A percentile compares a stretch with the other conserved stretches of the same genome.
Evolutionary conservation across 768 basidiomycete species (phyloP).

Genomic region (Phlebiopsis flavidoalba): DNA sequence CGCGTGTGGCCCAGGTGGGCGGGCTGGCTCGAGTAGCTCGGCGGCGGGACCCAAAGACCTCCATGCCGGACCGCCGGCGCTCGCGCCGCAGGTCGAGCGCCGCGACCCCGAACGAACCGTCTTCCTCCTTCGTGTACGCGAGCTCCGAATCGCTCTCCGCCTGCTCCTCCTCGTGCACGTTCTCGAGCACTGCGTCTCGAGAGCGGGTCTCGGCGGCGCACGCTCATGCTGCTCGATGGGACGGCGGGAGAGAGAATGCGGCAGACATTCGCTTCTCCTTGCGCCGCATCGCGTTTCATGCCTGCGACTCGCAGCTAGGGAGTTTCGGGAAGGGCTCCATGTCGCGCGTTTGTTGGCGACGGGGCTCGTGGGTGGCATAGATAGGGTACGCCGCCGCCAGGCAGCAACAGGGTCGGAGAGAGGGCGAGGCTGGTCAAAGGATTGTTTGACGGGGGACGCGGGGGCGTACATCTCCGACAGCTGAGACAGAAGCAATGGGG

Average conservation of each 20-base stretch:
- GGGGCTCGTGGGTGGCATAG: slow-evolving; percentile 20
- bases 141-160: slow-evolving; percentile 2
- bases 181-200: slow-evolving; percentile 21
- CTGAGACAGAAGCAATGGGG: slow-evolving; percentile 66
- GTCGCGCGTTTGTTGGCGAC: slow-evolving; percentile 52
- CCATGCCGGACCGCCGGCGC: slow-evolving; percentile 44
- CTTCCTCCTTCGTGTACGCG: slow-evolving; percentile 12
- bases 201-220: slow-evolving; percentile 33
- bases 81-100: slow-evolving; percentile 58
- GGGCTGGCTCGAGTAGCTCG: slow-evolving; percentile 16
- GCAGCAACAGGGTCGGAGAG: slow-evolving; percentile 33
- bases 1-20: neutral
- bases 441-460: slow-evolving; percentile 46
- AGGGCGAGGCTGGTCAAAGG: slow-evolving; percentile 33
- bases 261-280: slow-evolving; percentile 53
- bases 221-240: slow-evolving; percentile 34
- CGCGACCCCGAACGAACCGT: slow-evolving; percentile 51
- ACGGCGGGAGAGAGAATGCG: slow-evolving; percentile 32
- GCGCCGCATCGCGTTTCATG: slow-evolving; percentile 37
- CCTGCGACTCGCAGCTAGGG: slow-evolving; percentile 44
- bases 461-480: slow-evolving; percentile 88
- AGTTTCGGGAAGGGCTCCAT: slow-evolving; percentile 68
- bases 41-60: slow-evolving; percentile 38
- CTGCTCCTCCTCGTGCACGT: slow-evolving; percentile 38
- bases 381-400: slow-evolving; percentile 21